Evolutionary conservation across 2,329 filamentous ascomycete genomes (phyloP), one percentile per base, ranked within the genome.

Genomic region (Phyllosticta citriasiana): DNA sequence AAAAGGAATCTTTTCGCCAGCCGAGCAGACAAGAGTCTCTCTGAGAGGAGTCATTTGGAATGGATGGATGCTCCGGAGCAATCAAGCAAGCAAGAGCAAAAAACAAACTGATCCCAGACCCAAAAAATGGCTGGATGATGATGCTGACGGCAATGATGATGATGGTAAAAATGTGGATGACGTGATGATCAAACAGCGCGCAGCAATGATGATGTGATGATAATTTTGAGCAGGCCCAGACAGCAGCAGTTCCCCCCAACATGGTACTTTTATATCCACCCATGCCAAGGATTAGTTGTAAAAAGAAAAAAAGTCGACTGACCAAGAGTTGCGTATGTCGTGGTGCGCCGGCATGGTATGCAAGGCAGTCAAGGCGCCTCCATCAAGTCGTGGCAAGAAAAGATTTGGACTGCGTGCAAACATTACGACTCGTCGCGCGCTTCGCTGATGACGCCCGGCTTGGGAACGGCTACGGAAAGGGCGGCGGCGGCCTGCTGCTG

Each of bases 361-460:
- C 33, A 40, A 40, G 8, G 33, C 33, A 16, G 33, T 40, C 33
- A 40, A 40, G 33, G 33, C 33, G 14, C 33, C 33, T 40, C 33
- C 33, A 12, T 40, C 33, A 40, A 40, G 16, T 40, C 33, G 16
- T 40, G 6, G 25, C n/a, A 53, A 53, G 9, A 53, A 22, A 22
- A 53, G n/a, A 19, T 10, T 24, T 7, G 9, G 25, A 53, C 19
- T 22, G 19, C 19, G 2, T 22, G 19, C 10, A 26, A 26, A 53
- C 51, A 53, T 53, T 26, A 74, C 63, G 70, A 72, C 68, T 74
- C 72, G 63, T 74, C 69, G 61, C 72, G 72, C 66, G 66, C 68
- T 71, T 74, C 72, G 65, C 71, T 69, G 64, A 74, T 74, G 60
- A 73, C 69, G 56, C 68, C 68, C 25, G 71, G 69, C 65, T 73